These are phyloP conservation scores for Ogataea paradorogensis DNA, from an alignment of 805 yeast genomes.

Conservation along the genomic window DNA sequence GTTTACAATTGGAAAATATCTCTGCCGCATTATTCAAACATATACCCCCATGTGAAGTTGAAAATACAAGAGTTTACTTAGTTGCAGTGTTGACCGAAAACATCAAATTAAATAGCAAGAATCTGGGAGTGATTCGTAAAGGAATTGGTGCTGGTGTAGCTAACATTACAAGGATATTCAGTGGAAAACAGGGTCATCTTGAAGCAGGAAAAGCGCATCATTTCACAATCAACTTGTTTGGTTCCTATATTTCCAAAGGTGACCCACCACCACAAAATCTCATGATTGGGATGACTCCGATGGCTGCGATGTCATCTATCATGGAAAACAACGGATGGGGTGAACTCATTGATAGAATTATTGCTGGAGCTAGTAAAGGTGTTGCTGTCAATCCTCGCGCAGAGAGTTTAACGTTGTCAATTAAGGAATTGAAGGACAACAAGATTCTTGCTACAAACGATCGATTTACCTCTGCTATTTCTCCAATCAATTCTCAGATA, in stretches of 20 bases:
- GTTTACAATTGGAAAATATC: slow-evolving; percentile 59
- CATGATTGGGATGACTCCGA: slow-evolving; percentile 33
- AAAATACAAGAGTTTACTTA: slow-evolving; percentile 63
- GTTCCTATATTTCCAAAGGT: slow-evolving; percentile 56
- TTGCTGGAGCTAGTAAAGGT: slow-evolving; percentile 70
- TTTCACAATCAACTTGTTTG: slow-evolving; percentile 67
- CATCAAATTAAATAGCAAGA: slow-evolving; percentile 39
- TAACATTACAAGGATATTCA: slow-evolving; percentile 76
- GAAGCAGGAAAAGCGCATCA: slow-evolving; percentile 65
- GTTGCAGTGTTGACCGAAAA: slow-evolving; percentile 76
- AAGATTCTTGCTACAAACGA: slow-evolving; percentile 4
- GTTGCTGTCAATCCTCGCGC: slow-evolving; percentile 82
- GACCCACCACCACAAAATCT: slow-evolving; percentile 24
- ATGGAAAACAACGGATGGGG: slow-evolving; percentile 80
- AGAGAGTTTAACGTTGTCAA: slow-evolving; percentile 61
- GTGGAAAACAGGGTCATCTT: slow-evolving; percentile 58
- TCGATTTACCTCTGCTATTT: slow-evolving; percentile 46
- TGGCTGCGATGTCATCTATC: slow-evolving; percentile 35
- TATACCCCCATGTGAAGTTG: slow-evolving; percentile 61
- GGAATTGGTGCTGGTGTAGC: slow-evolving; percentile 89
- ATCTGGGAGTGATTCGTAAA: slow-evolving; percentile 50
- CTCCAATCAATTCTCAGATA: slow-evolving; percentile 61
- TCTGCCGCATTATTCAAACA: slow-evolving; percentile 79
- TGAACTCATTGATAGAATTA: slow-evolving; percentile 73
- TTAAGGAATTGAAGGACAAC: slow-evolving; percentile 68